A percentile compares a stretch with the other conserved stretches of the same genome.
Conservation (phyloP, 2,329 filamentous ascomycete species). For the Sclerotinia glacialis region DNA sequence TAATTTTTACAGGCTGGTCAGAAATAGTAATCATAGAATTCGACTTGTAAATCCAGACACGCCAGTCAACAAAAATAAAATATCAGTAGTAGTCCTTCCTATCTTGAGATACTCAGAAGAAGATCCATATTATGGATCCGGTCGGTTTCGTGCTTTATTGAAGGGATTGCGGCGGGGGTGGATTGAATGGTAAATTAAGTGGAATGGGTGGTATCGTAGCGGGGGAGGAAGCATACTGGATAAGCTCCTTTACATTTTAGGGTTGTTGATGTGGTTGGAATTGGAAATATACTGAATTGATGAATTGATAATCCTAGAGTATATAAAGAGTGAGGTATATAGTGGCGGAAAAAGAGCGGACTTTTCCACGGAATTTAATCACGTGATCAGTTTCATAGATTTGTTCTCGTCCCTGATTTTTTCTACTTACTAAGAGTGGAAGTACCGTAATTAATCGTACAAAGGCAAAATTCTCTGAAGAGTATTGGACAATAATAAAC, state of each 20-base stretch:
- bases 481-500: neutral
- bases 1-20: rapidly evolving
- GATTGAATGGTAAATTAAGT: neutral
- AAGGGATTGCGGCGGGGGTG: neutral
- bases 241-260: neutral
- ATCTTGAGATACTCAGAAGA: too few species aligned
- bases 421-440: constrained; percentile 3
- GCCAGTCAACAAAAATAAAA: neutral
- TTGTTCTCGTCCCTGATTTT: neutral
- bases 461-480: neutral
- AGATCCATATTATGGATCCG: too few species aligned
- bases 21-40: rapidly evolving
- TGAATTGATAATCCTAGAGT: too few species aligned
- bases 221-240: neutral
- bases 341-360: neutral
- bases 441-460: neutral
- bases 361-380: neutral
- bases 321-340: too few species aligned
- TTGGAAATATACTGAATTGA: neutral
- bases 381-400: neutral
- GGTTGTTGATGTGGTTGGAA: neutral
- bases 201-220: neutral
- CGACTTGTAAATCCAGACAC: rapidly evolving
- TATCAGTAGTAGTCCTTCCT: neutral
- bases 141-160: constrained; percentile 10